phyloP scores from a whole-genome alignment of 2,329 filamentous ascomycete species.

The Dothidotthia symphoricarpi region DNA sequence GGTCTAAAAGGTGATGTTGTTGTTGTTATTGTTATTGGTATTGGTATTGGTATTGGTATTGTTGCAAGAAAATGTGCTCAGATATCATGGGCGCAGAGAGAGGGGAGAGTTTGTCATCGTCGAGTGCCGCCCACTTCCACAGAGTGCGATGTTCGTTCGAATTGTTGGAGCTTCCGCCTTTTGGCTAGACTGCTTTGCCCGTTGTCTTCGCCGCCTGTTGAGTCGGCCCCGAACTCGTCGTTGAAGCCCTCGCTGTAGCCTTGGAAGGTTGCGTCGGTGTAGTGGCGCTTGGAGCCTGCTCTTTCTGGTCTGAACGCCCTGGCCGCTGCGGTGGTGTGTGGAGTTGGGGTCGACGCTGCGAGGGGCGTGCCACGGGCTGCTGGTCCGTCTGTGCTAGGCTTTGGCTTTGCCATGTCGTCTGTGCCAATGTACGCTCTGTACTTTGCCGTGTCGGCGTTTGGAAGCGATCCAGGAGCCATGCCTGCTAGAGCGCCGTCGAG shows the following conservation, averaged over 20 bases:
- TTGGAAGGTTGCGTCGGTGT: constrained; percentile 71
- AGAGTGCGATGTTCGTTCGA: constrained; percentile 36
- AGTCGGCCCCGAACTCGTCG: constrained; percentile 67
- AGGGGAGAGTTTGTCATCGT: constrained; percentile 22
- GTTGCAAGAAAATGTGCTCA: neutral
- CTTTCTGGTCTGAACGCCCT: constrained; percentile 61
- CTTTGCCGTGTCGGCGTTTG: constrained; percentile 41
- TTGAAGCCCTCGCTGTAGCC: constrained; percentile 71
- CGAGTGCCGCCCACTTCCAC: constrained; percentile 39
- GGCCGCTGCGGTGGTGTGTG: constrained; percentile 41
- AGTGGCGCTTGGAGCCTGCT: constrained; percentile 69
- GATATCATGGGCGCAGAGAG: neutral
- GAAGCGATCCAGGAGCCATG: constrained; percentile 46
- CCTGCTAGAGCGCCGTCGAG: constrained; percentile 44
- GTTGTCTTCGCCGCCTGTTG: constrained; percentile 69
- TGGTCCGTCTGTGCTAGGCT: constrained; percentile 22
- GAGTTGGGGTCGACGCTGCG: constrained; percentile 25
- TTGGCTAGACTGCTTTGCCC: constrained; percentile 32
- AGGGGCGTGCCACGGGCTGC: constrained; percentile 22
- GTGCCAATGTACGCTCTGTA: constrained; percentile 47
- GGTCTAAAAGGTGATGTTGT: neutral
- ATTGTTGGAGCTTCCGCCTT: constrained; percentile 36
- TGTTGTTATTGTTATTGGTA: constrained; percentile 1
- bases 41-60: constrained; percentile 2
- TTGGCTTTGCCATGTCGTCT: constrained; percentile 42